Percentiles rank a stretch among this genome's conserved stretches.
Conservation (phyloP, 139 green algal genomes). For the Coelastrella sp. region DNA sequence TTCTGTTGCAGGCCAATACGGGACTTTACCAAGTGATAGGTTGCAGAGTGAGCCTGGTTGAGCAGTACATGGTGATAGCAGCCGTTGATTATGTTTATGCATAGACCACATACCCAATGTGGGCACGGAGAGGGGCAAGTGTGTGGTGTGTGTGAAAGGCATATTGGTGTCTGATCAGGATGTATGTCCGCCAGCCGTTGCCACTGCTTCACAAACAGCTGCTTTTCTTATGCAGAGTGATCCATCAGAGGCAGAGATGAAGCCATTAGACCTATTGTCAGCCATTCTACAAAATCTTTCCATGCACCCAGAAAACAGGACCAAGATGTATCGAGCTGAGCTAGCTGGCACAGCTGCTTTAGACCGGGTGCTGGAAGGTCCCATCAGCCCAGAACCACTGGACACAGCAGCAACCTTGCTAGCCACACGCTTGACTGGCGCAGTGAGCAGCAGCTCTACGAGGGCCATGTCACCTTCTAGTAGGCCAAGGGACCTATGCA, state of each 20-base stretch:
- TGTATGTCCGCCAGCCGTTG: too few relatives aligned
- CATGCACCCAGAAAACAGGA: conserved; percentile 77
- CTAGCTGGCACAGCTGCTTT: conserved; percentile 53
- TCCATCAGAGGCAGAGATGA: conserved; percentile 51
- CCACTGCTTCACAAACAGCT: not conserved
- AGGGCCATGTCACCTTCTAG: not conserved
- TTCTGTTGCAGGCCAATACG: conserved; percentile 72
- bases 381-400: conserved; percentile 20
- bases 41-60: not conserved
- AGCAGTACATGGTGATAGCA: too few relatives aligned
- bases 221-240: not conserved
- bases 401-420: conserved; percentile 4
- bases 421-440: not conserved
- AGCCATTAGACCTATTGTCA: conserved; percentile 67
- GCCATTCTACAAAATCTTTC: conserved; percentile 75
- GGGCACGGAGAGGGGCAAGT: too few relatives aligned
- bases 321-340: conserved; percentile 76
- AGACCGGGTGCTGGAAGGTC: conserved; percentile 31
- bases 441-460: not conserved
- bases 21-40: conserved; percentile 55
- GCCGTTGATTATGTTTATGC: too few relatives aligned
- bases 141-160: too few relatives aligned
- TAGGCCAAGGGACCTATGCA: not conserved
- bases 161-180: too few relatives aligned
- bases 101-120: too few relatives aligned